Base-by-base conservation (phyloP, 2,329 filamentous ascomycete genomes). In the Botrytis aclada region DNA sequence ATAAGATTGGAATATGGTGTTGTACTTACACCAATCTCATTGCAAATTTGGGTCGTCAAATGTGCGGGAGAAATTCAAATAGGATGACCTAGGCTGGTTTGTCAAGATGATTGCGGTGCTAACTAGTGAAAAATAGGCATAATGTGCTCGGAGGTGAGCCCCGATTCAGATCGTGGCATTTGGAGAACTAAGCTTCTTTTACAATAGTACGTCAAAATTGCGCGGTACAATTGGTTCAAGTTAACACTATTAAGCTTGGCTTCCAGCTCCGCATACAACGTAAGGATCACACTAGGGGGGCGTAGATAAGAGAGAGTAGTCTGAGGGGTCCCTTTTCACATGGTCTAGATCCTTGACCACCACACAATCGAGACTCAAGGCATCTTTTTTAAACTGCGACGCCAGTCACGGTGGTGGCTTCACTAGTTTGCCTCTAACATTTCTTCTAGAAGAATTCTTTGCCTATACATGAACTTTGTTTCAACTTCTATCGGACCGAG, bases 11-110 rank as follows among this genome's bases (percentile, higher is more conserved):
- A 51, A n/a, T 54, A 39, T 34, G 25, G 64, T 22, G 32, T 29
- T 51, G 16, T n/a, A 54, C 47, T 54, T 54, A 54, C 47, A 29
- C 14, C 43, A 65, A 65, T 51, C 63, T 65, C 63, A 10, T 65
- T 51, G 63, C 43, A 51, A 66, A 51, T n/a, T 45, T 51, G 43
- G 20, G 41, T 66, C 32, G 63, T 66, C 47, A 66, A 66, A n/a
- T 66, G 32, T n/a, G 20, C 43, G 12, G 9, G 63, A 16, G 39
- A 37, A 54, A 54, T 54, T n/a, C 47, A 54, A 54, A 54, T 54
- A n/a, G 47, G 47, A 65, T 66, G 64, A 39, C 32, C 45, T 22
- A 14, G 64, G 14, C 32, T 37, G 22, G 43, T 51, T 66, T 51
- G 63, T 37, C 29, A 47, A 14, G 29, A n/a, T 14, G 29, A 32